Evolutionary conservation across 768 basidiomycete species (phyloP).

Genomic region (Calocera viscosa): DNA sequence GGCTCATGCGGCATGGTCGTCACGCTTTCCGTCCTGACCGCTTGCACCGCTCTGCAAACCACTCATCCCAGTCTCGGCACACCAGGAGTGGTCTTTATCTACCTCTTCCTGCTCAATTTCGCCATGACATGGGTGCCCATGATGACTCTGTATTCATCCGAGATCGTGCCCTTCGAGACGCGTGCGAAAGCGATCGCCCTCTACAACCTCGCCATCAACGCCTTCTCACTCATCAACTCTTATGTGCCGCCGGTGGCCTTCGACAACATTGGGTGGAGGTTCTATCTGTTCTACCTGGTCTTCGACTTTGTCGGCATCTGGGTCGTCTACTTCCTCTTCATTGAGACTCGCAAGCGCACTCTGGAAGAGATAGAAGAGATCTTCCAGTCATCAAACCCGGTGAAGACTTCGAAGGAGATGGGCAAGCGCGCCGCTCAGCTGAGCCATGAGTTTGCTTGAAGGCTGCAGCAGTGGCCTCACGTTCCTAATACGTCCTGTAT

Average conservation of each 20-base stretch:
- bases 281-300: conserved; percentile 14
- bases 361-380: conserved; percentile 6
- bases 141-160: conserved; percentile 23
- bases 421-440: not conserved
- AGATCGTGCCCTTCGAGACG: conserved; percentile 20
- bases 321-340: conserved; percentile 20
- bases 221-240: conserved; percentile 22
- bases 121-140: conserved; percentile 25
- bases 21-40: conserved; percentile 26
- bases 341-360: conserved; percentile 5
- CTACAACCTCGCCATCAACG: conserved; percentile 19
- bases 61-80: conserved; percentile 23
- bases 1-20: conserved; percentile 23
- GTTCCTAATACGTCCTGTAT: not conserved
- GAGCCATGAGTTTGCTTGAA: not conserved
- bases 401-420: conserved; percentile 1
- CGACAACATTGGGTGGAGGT: conserved; percentile 14
- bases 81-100: conserved; percentile 25
- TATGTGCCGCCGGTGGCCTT: conserved; percentile 20
- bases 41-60: conserved; percentile 25
- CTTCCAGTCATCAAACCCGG: conserved; percentile 1
- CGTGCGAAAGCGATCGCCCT: conserved; percentile 23
- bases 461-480: not conserved
- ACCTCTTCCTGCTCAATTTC: conserved; percentile 20
- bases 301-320: conserved; percentile 21